Evolutionary conservation across 352 stramenopile species (phyloP).

Genomic region (Globisporangium splendens): DNA sequence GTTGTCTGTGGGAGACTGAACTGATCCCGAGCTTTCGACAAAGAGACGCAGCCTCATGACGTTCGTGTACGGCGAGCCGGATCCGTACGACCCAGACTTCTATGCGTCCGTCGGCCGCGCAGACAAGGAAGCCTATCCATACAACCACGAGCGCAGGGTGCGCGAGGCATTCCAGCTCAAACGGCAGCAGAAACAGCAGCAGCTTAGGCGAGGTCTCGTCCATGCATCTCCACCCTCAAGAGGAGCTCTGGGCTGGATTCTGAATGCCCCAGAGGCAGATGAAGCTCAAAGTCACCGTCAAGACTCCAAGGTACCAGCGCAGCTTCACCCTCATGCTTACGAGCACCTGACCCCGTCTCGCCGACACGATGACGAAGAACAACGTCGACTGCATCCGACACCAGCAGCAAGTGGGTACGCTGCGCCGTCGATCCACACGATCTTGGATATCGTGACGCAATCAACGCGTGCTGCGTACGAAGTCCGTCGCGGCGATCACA

Average conservation of each 20-base stretch:
- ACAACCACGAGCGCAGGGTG: background rate
- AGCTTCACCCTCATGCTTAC: too few species aligned
- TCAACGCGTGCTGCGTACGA: background rate
- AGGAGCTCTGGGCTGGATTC: too few species aligned
- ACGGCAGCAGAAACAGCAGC: too few species aligned
- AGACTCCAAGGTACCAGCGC: too few species aligned
- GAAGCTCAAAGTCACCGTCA: too few species aligned
- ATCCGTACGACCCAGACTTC: constrained; percentile 1
- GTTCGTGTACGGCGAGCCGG: background rate
- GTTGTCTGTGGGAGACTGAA: too few species aligned
- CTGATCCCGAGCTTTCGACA: too few species aligned
- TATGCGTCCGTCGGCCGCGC: constrained; percentile 3
- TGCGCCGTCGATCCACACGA: constrained; percentile 8
- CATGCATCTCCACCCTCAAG: too few species aligned
- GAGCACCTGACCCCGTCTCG: too few species aligned
- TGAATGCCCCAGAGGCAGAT: too few species aligned
- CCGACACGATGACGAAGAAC: background rate
- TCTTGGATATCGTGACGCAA: constrained; percentile 8
- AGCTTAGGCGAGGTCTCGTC: too few species aligned
- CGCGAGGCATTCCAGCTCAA: background rate
- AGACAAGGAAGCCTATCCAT: background rate
- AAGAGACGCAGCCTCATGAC: constrained; percentile 4
- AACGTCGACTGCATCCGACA: constrained; percentile 1
- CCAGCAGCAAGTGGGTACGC: background rate
- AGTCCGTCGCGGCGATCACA: background rate